Base-by-base conservation (phyloP, 306 rosid genomes). In the Luffa aegyptiaca region DNA sequence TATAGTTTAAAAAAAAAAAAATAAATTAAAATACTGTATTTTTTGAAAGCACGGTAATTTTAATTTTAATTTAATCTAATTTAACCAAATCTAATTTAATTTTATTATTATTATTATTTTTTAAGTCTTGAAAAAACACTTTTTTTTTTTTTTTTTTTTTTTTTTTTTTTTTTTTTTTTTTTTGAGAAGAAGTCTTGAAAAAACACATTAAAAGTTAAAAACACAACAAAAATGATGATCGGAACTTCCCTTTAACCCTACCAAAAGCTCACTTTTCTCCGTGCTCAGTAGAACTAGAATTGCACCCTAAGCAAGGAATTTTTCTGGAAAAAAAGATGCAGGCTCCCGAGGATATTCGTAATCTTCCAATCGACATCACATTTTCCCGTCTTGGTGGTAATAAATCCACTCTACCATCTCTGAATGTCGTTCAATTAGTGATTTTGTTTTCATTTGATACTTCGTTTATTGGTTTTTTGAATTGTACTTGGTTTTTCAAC, bases 321-420 rank as follows among this genome's bases (percentile, higher is more conserved):
- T 82, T 70, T 66, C 76, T 16, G 53, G 84, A 73, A 85, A 82
- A 82, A 88, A 82, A 90, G 81, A 94, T 92, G 97, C 96, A 86
- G n/a, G 61, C 78, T 39, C 70, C 92, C 39, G 95, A 90, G 12
- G 95, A 90, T 52, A 75, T 94, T 84, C 97, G 90, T 44, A 86
- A 87, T 39, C 93, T 94, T 31, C 98, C 98, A 8, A 92, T 94
- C 16, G 97, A 91, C 86, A 94, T 94, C 83, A 90, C 97, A 3
- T 92, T 92, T 77, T 91, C 98, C 84, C 98, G 98, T 79, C 93
- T 94, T 64, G 97, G 97, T 84, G 97, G 98, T 94, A 80, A 77
- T 58, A 7, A 49, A 10, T 4, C 58, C 52, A 44, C 26, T 37
- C 26, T 37, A 26, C 42, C 12, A 18, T 20, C 63, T 13, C 69